These are phyloP conservation scores for Crinitomyces ghanaensis DNA, from an alignment of 805 yeast genomes.

Conservation along the genomic window DNA sequence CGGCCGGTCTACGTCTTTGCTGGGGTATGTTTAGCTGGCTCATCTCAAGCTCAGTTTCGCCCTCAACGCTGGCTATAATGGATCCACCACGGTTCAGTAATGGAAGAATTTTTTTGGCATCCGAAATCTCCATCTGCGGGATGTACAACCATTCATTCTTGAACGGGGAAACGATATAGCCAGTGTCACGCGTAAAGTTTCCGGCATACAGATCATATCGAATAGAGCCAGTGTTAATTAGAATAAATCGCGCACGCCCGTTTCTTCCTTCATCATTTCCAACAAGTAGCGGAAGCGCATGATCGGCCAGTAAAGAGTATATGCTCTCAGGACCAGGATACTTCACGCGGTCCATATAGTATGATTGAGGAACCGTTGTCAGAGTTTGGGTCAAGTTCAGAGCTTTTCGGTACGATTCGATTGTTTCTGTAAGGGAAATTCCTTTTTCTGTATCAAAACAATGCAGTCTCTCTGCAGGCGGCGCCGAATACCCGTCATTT, in stretches of 20 bases:
- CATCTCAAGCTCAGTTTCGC: constrained; percentile 9
- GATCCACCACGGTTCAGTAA: constrained; percentile 45
- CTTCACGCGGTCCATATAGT: constrained; percentile 57
- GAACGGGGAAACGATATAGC: constrained; percentile 78
- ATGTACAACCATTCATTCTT: constrained; percentile 66
- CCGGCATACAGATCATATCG: constrained; percentile 82
- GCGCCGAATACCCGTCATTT: constrained; percentile 8
- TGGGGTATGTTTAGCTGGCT: constrained; percentile 15
- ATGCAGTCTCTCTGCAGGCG: too few species aligned
- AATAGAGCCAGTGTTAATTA: constrained; percentile 79
- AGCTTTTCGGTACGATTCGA: constrained; percentile 33
- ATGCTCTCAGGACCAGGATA: constrained; percentile 46
- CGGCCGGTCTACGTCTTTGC: constrained; percentile 2
- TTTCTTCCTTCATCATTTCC: constrained; percentile 18
- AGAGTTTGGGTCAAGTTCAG: constrained; percentile 43
- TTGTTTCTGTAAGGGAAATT: constrained; percentile 31
- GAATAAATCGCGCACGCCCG: constrained; percentile 36
- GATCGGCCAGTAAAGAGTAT: constrained; percentile 44
- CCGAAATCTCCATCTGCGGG: constrained; percentile 40
- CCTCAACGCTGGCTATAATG: constrained; percentile 24
- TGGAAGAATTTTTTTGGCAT: constrained; percentile 44
- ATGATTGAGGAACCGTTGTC: constrained; percentile 60
- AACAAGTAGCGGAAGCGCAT: constrained; percentile 38
- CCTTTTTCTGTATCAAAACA: constrained; percentile 57
- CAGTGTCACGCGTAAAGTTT: constrained; percentile 66